phyloP scores from a whole-genome alignment of 495 filamentous ascomycete genomes.

The Lophiostoma macrostomum region DNA sequence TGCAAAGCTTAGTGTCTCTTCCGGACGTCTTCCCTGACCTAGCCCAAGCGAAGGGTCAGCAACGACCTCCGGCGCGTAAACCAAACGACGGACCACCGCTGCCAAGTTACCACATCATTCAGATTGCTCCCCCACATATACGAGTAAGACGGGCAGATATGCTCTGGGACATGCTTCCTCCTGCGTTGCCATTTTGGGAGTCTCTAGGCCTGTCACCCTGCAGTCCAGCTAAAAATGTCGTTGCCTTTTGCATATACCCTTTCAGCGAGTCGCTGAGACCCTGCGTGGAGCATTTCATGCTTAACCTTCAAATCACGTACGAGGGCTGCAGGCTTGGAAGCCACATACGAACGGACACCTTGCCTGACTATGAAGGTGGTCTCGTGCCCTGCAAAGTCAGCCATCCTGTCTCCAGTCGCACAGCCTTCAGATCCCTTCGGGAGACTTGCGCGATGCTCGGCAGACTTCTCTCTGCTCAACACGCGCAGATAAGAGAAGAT shows the following conservation, averaged over 20 bases:
- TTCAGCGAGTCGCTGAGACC: slow-evolving; percentile 54
- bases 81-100: slow-evolving; percentile 15
- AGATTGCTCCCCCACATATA: slow-evolving; percentile 61
- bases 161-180: slow-evolving; percentile 71
- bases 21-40: slow-evolving; percentile 29
- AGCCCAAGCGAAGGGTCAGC: slow-evolving; percentile 25
- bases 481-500: slow-evolving; percentile 38
- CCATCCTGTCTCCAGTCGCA: slow-evolving; percentile 3
- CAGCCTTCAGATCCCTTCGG: slow-evolving; percentile 22
- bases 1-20: slow-evolving; percentile 11
- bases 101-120: slow-evolving; percentile 36
- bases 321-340: slow-evolving; percentile 74
- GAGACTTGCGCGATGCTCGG: slow-evolving; percentile 33
- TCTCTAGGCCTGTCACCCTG: slow-evolving; percentile 77
- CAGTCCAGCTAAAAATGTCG: slow-evolving; percentile 74
- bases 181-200: slow-evolving; percentile 87
- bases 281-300: slow-evolving; percentile 65
- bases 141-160: slow-evolving; percentile 74
- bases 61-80: slow-evolving; percentile 20
- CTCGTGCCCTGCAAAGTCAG: slow-evolving; percentile 54
- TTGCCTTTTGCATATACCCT: slow-evolving; percentile 77
- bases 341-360: slow-evolving; percentile 57
- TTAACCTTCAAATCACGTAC: slow-evolving; percentile 69
- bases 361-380: slow-evolving; percentile 54
- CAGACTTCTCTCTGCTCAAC: slow-evolving; percentile 13